A percentile compares a stretch with the other conserved stretches of the same genome.
phyloP scores from a whole-genome alignment of 495 filamentous ascomycete species.

The Staphylotrichum tortipilum region DNA sequence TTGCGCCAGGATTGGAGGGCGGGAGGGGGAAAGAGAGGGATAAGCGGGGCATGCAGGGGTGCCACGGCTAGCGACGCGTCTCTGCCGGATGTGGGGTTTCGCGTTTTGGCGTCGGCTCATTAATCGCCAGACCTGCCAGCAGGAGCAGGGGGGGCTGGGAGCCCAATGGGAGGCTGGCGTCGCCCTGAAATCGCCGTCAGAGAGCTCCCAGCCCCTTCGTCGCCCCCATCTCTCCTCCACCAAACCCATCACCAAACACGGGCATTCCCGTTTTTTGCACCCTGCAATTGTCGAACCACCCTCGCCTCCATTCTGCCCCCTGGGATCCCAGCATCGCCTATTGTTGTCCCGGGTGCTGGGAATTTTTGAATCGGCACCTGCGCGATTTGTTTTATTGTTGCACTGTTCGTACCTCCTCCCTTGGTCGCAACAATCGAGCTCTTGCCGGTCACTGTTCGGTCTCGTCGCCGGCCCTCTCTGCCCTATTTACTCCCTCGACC shows the following conservation, averaged over 20 bases:
- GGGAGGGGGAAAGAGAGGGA: too few species aligned
- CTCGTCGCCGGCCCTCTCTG: too few species aligned
- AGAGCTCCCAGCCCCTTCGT: slow-evolving; percentile 16
- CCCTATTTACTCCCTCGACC: too few species aligned
- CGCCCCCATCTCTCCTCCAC: slow-evolving; percentile 8
- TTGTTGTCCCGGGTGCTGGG: slow-evolving; percentile 7
- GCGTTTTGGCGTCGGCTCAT: slow-evolving; percentile 16
- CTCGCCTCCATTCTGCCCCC: background rate
- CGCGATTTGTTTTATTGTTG: slow-evolving; percentile 8
- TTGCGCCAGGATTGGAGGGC: slow-evolving; percentile 19
- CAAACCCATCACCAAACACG: slow-evolving; percentile 1
- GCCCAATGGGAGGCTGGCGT: slow-evolving; percentile 16
- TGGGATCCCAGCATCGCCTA: slow-evolving; percentile 8
- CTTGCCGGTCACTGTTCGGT: too few species aligned
- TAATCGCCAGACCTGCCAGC: slow-evolving; percentile 16
- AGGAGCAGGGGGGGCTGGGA: slow-evolving; percentile 10
- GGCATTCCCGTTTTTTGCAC: background rate
- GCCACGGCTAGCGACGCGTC: slow-evolving; percentile 1
- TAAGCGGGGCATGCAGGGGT: slow-evolving; percentile 1
- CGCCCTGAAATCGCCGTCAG: slow-evolving; percentile 9
- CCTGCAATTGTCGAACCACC: background rate
- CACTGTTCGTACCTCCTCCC: too few species aligned
- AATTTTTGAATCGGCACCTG: background rate
- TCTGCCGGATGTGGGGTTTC: slow-evolving; percentile 13
- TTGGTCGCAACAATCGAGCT: too few species aligned